A percentile compares a stretch with the other conserved stretches of the same genome.
Conservation (phyloP, 1,284 basidiomycete species). For the Erythrobasidium hasegawianum region DNA sequence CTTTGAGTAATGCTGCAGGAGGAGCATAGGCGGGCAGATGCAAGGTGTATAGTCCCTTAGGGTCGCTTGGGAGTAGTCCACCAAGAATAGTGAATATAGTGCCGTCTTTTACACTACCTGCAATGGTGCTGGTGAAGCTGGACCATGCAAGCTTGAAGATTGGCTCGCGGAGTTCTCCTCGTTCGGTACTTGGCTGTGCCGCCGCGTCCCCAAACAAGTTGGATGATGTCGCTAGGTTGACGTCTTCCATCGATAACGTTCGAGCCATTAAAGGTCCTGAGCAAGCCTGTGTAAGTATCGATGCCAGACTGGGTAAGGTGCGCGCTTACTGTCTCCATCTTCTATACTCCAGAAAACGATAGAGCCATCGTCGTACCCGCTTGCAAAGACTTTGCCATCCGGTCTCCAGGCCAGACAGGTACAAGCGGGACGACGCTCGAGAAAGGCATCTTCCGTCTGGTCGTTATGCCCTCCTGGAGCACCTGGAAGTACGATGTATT, state of each 20-base stretch:
- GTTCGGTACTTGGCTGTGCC: slow-evolving; percentile 38
- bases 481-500: slow-evolving; percentile 61
- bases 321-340: slow-evolving; percentile 62
- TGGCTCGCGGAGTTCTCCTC: slow-evolving; percentile 60
- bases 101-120: slow-evolving; percentile 56
- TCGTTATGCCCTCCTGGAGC: slow-evolving; percentile 74
- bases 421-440: slow-evolving; percentile 66
- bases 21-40: slow-evolving; percentile 70
- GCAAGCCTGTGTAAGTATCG: no score
- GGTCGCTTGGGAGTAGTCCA: slow-evolving; percentile 60
- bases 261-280: slow-evolving; percentile 65
- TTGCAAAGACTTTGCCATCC: slow-evolving; percentile 57
- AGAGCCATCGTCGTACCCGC: slow-evolving; percentile 78
- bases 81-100: slow-evolving; percentile 74
- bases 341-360: slow-evolving; percentile 81
- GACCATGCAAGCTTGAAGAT: slow-evolving; percentile 88
- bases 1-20: slow-evolving; percentile 41
- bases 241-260: slow-evolving; percentile 58
- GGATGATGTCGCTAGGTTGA: slow-evolving; percentile 52
- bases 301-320: no score
- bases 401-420: slow-evolving; percentile 67
- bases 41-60: slow-evolving; percentile 64
- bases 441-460: slow-evolving; percentile 57
- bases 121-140: slow-evolving; percentile 55
- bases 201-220: slow-evolving; percentile 50